These are phyloP conservation scores for Acanthamoeba triangularis DNA, from an alignment of 208 protist species.

Conservation along the genomic window DNA sequence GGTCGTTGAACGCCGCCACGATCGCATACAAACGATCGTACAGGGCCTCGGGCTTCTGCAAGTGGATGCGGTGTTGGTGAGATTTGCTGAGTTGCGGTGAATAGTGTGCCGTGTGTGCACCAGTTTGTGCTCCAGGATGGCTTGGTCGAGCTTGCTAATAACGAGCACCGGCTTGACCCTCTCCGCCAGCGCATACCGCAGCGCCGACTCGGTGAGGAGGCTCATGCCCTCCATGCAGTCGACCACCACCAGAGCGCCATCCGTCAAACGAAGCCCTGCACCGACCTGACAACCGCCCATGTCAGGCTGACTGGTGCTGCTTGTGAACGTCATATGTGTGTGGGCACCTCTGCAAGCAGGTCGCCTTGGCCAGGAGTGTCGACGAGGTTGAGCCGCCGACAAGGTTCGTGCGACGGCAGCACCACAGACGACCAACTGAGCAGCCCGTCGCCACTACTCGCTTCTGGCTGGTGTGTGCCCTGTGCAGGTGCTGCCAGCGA, in stretches of 20 bases:
- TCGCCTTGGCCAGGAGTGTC: slow-evolving; percentile 99
- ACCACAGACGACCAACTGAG: slow-evolving; percentile 98
- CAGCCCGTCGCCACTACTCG: slow-evolving; percentile 96
- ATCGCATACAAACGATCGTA: slow-evolving; percentile 93
- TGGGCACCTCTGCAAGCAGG: slow-evolving; percentile 98
- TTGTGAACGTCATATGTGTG: no score
- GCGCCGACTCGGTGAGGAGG: slow-evolving; percentile 99
- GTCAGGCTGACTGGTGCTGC: slow-evolving; percentile 85
- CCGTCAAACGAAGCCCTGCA: slow-evolving; percentile 99
- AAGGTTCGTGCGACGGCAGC: slow-evolving; percentile 78
- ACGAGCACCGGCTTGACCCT: slow-evolving; percentile 99
- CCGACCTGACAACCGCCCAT: not conserved
- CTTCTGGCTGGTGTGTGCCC: no score
- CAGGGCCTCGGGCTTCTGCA: slow-evolving; percentile 85
- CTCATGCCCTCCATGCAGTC: slow-evolving; percentile 99
- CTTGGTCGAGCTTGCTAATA: slow-evolving; percentile 99
- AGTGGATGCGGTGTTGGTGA: no score
- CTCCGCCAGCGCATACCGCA: slow-evolving; percentile 98
- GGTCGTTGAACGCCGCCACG: slow-evolving; percentile 97
- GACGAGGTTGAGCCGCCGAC: slow-evolving; percentile 99
- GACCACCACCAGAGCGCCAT: slow-evolving; percentile 99
- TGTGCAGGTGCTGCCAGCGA: no score
- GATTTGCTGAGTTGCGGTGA: no score
- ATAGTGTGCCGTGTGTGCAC: not conserved
- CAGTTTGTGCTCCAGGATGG: slow-evolving; percentile 97